These are phyloP conservation scores for Begonia masoniana DNA, from an alignment of 306 rosid species.

Conservation along the genomic window DNA sequence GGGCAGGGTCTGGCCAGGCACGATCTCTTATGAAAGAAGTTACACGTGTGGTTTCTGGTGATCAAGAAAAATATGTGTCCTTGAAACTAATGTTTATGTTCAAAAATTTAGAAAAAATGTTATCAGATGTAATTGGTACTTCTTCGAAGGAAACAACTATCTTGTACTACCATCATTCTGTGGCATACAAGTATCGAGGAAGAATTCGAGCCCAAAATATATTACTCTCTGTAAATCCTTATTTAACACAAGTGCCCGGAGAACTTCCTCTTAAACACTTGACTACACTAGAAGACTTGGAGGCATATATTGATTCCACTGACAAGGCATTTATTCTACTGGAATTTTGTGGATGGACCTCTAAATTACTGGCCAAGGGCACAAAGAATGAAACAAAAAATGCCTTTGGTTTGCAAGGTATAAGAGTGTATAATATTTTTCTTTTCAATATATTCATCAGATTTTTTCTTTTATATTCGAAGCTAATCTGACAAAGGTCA, in stretches of 20 bases:
- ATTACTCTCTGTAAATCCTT: conserved; percentile 33
- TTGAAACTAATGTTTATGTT: conserved; percentile 50
- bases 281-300: conserved; percentile 29
- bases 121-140: conserved; percentile 54
- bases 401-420: conserved; percentile 24
- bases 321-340: conserved; percentile 57
- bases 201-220: conserved; percentile 41
- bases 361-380: conserved; percentile 28
- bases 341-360: conserved; percentile 86
- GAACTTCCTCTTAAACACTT: conserved; percentile 47
- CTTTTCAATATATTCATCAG: too few relatives aligned
- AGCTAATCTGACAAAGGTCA: too few relatives aligned
- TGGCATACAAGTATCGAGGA: conserved; percentile 59
- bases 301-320: conserved; percentile 44
- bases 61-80: conserved; percentile 22
- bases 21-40: conserved; percentile 64
- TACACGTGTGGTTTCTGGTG: conserved; percentile 14
- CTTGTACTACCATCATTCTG: conserved; percentile 50
- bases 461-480: too few relatives aligned
- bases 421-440: background rate
- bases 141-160: conserved; percentile 31
- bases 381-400: conserved; percentile 32
- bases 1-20: conserved; percentile 79
- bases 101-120: conserved; percentile 40
- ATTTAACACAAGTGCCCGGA: conserved; percentile 24